phyloP scores from a whole-genome alignment of 2,329 filamentous ascomycete genomes.

The Pseudocercospora macadamiae region DNA sequence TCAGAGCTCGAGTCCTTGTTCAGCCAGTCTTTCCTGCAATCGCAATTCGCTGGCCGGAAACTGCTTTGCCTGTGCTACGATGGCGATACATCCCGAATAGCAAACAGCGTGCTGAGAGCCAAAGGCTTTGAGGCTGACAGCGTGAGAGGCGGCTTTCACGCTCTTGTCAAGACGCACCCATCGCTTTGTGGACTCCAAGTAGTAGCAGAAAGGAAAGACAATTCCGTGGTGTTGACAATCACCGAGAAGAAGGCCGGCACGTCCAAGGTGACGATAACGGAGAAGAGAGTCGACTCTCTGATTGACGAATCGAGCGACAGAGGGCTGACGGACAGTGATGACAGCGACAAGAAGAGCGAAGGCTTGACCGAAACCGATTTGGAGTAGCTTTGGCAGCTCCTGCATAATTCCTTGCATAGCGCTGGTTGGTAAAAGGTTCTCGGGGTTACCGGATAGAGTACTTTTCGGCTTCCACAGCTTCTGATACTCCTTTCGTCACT shows the following conservation, averaged over 20 bases:
- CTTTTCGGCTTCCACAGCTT: neutral
- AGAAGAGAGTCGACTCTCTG: neutral
- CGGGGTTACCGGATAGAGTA: neutral
- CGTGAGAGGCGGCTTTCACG: constrained; percentile 16
- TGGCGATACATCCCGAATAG: constrained; percentile 58
- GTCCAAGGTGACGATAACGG: neutral
- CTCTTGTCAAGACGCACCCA: constrained; percentile 1
- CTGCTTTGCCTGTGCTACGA: constrained; percentile 57
- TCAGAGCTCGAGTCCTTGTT: constrained; percentile 51
- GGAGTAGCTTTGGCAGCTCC: neutral
- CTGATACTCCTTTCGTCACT: neutral
- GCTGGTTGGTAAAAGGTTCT: neutral
- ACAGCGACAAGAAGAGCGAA: neutral
- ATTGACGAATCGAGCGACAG: neutral
- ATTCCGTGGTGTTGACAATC: neutral
- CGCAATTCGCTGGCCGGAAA: constrained; percentile 38
- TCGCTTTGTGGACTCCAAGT: neutral
- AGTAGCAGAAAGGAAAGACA: neutral
- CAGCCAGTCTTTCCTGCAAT: constrained; percentile 19
- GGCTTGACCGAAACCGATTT: neutral
- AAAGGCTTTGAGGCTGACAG: constrained; percentile 42
- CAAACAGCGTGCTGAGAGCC: constrained; percentile 57
- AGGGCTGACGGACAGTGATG: neutral
- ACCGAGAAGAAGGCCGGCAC: neutral
- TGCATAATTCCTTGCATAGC: neutral